phyloP scores from a whole-genome alignment of 2,329 filamentous ascomycete genomes.

The Cryphonectria naterciae region DNA sequence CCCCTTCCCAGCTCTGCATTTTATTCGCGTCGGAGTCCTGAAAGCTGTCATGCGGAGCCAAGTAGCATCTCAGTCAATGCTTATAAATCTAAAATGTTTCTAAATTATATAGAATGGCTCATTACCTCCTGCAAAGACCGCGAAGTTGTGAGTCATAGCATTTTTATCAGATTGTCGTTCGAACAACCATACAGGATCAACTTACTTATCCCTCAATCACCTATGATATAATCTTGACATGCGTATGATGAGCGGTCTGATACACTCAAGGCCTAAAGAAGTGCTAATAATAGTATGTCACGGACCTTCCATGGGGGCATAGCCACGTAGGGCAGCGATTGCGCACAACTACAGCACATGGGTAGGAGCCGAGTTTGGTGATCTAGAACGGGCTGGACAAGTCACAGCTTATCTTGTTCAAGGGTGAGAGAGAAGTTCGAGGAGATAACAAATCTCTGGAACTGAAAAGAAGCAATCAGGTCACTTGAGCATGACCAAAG shows the following conservation, averaged over 20 bases:
- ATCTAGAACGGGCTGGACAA: background rate
- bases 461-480: background rate
- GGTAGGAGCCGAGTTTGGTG: background rate
- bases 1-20: background rate
- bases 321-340: background rate
- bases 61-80: background rate
- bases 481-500: background rate
- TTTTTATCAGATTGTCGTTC: no score
- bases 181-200: background rate
- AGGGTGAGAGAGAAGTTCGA: background rate
- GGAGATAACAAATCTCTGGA: background rate
- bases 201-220: background rate
- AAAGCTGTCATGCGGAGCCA: background rate
- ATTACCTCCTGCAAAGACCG: background rate
- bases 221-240: background rate
- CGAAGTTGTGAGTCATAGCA: background rate
- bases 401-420: background rate
- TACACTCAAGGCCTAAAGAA: background rate
- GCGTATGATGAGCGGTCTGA: background rate
- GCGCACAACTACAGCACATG: background rate
- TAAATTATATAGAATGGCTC: background rate
- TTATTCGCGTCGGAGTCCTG: background rate
- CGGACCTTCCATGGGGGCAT: background rate
- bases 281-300: background rate
- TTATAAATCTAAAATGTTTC: background rate